These are phyloP conservation scores for Macrophomina tecta DNA, from an alignment of 2,329 filamentous ascomycete species.

Conservation along the genomic window DNA sequence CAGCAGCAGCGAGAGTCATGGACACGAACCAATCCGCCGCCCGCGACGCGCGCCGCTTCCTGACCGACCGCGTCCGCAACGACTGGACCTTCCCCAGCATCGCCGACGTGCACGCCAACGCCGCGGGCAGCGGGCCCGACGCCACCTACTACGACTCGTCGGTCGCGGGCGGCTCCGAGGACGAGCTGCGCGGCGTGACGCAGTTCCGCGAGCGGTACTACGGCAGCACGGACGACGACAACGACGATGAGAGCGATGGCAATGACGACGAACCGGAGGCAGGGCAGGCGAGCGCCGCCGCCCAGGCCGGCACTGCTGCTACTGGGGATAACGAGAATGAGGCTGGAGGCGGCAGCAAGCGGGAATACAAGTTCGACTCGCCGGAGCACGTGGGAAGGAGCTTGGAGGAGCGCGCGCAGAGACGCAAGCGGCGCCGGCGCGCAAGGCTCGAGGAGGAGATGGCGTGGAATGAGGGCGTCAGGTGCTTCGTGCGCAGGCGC, in stretches of 20 bases:
- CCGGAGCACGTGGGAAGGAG: conserved; percentile 50
- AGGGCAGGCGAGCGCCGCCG: no score
- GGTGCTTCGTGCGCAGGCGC: conserved; percentile 77
- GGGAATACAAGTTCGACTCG: conserved; percentile 50
- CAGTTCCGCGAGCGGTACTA: conserved; percentile 54
- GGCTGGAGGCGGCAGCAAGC: conserved; percentile 11
- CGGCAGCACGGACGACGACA: conserved; percentile 36
- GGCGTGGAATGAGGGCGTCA: conserved; percentile 78
- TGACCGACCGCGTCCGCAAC: conserved; percentile 50
- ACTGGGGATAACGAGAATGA: not conserved
- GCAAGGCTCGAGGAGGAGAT: conserved; percentile 50
- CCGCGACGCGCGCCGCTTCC: conserved; percentile 49
- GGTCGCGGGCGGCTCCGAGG: conserved; percentile 36
- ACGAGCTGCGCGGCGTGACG: conserved; percentile 40
- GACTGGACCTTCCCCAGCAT: conserved; percentile 54
- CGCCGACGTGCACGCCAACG: conserved; percentile 9
- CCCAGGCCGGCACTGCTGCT: no score
- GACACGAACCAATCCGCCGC: conserved; percentile 48
- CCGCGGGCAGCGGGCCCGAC: not conserved
- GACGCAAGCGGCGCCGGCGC: conserved; percentile 46
- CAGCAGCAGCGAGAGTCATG: not conserved
- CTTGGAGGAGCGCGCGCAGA: conserved; percentile 37
- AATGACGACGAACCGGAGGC: conserved; percentile 5
- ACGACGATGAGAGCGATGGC: not conserved
- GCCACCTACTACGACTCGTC: conserved; percentile 34